Base-by-base conservation (phyloP, 495 filamentous ascomycete species). In the Aspergillus baeticus region DNA sequence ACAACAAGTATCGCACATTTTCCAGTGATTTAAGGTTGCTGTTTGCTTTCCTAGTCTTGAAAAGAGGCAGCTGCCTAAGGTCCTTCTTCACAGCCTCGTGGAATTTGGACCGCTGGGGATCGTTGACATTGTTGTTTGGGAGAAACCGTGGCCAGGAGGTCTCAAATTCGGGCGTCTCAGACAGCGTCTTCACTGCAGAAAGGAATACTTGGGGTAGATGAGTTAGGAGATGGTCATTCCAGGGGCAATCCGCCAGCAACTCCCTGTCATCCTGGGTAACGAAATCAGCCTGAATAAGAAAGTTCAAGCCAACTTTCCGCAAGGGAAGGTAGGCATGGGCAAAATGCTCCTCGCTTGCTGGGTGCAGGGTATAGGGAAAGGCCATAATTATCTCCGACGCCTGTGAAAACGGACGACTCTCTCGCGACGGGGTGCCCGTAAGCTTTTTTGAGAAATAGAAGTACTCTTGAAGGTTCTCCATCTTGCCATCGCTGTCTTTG, bases 261-360 rank as follows among this genome's bases (percentile, higher is more conserved):
- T 44, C 36, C 37, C 36, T 20, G 13, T 54, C 23, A 15, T 54
- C 51, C 10, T 35, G 13, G 10, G 51, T 54, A 13, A 43, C 29
- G 26, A 54, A 54, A 33, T 54, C 51, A 11, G 51, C 43, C 26
- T 54, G 51, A 18, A 54, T n/a, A 15, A 54, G 51, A 15, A 54
- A 44, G 15, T 54, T 54, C 23, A 54, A 33, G 5, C 38, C 38
- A 5, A 22, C 15, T 35, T 4, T 15, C 20, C 39, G 51, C 4
- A 54, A 29, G 10, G 51, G 51, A 10, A 20, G 38, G 15, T 22
- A 35, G 39, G 51, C 38, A 44, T 35, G 36, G 36, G n/a, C 10
- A 18, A 18, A 43, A 35, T 23, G 51, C 21, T 33, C 17, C 13
- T 21, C n/a, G 18, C 7, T 17, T 10, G 20, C 2, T 31, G 10